Evolutionary conservation across 805 yeast species (phyloP), one percentile per base, ranked within the genome.

Genomic region (Wickerhamomyces queroliae): DNA sequence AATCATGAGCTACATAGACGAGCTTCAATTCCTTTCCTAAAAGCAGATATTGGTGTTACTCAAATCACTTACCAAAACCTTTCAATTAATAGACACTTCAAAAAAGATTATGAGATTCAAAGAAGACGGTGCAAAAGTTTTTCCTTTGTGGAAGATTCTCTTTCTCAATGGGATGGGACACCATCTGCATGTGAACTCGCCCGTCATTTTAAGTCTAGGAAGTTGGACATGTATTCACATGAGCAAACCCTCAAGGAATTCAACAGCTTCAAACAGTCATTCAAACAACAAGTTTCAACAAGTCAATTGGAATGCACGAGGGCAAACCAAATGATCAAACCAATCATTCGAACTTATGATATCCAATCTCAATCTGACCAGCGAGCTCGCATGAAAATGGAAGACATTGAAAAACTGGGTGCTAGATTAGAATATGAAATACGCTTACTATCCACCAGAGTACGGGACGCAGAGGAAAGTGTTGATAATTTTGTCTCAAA

Each of bases 391-490:
- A 53, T 61, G 22, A 73, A 70, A 42, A 53, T 71, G 38, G 55
- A 60, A 20, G 83, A 79, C 43, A 62, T 79, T 15, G 74, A 72
- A 37, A 72, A 80, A 8, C 60, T 76, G 37, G 72, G 76, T 25
- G 79, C 85, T 3, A 66, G 80, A 44, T 56, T 84, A 37, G 75
- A 77, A 48, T 84, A 84, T 55, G 91, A 84, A 52, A 63, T 79
- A 33, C 61, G 83, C 17, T 62, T 80, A 31, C 57, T 84, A 23
- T 70, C 70, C 24, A 70, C 74, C 18, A 78, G 83, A 47, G 70
- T 84, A 35, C 70, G 75, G 33, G 93, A 84, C 49, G 80, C 83
- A 7, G 85, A 80, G 48, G 80, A 78, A 21, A 70, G 79, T 33
- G 68, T 77, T 40, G 62, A 67, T 34, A 55, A 67, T 27, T 75